phyloP scores from a whole-genome alignment of 2,329 filamentous ascomycete genomes.

The Ophiostoma sp. region DNA sequence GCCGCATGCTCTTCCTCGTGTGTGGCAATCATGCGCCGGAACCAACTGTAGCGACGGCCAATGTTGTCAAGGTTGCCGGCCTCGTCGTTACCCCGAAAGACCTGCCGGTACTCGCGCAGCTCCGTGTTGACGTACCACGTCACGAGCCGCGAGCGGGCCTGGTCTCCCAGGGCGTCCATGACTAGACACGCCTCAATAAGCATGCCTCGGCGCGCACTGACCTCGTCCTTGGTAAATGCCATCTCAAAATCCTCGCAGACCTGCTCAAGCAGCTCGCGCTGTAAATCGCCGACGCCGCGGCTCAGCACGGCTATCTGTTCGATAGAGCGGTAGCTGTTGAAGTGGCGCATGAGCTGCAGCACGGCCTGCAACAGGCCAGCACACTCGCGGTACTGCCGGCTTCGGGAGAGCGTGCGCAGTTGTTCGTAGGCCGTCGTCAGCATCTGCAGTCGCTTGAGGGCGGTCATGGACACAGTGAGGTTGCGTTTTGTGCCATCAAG shows the following conservation, averaged over 20 bases:
- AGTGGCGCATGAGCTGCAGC: constrained; percentile 96
- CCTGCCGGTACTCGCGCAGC: constrained; percentile 89
- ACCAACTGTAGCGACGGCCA: constrained; percentile 91
- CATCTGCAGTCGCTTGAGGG: constrained; percentile 96
- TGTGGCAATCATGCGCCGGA: constrained; percentile 90
- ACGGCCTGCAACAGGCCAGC: constrained; percentile 92
- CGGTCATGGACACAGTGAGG: constrained; percentile 95
- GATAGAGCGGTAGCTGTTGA: constrained; percentile 96
- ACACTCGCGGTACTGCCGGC: constrained; percentile 91
- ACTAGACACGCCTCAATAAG: constrained; percentile 87
- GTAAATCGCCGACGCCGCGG: constrained; percentile 88
- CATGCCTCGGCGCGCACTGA: constrained; percentile 66
- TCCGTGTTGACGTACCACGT: constrained; percentile 99
- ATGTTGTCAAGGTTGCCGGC: constrained; percentile 97
- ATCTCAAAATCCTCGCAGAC: constrained; percentile 99
- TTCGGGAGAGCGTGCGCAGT: constrained; percentile 76
- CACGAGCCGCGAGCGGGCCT: constrained; percentile 76
- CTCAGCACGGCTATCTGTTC: constrained; percentile 95
- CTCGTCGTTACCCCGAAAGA: constrained; percentile 95
- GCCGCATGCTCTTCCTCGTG: constrained; percentile 90
- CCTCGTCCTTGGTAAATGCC: constrained; percentile 85
- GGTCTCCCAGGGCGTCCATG: constrained; percentile 90
- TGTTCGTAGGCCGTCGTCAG: constrained; percentile 99
- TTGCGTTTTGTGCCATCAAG: constrained; percentile 96
- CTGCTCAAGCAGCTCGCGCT: constrained; percentile 89